Evolutionary conservation across 495 filamentous ascomycete genomes (phyloP), one percentile per base, ranked within the genome.

Genomic region (Talaromyces borbonicus): DNA sequence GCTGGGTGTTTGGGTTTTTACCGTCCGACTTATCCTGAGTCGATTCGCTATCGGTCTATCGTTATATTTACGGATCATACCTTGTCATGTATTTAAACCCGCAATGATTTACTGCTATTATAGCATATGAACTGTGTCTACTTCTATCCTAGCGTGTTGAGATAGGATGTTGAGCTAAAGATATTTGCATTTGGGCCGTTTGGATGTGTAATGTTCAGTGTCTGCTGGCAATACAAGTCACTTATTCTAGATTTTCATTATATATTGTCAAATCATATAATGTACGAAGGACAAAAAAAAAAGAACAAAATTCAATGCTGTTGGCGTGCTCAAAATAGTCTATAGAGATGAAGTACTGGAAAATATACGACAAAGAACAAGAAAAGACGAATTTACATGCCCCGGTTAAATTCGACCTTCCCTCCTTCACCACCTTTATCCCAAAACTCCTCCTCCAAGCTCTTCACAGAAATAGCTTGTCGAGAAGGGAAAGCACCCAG

Each of bases 401-500:
- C 90, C 47, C 90, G 73, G 58, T 96, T 95, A 57, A 96, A 96
- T 56, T 85, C 86, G 7, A 96, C 85, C 74, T 83, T 68, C 0
- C 81, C 87, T 15, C 69, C 73, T 37, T 79, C 66, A 0, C 87
- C 88, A n/a, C 84, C 86, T 39, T 73, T 72, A 0, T 75, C 79
- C 66, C 78, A 79, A 59, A 98, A 95, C 66, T 95, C 81, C 52
- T 80, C 65, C 71, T 96, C 92, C 33, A 98, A 58, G 14, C 65
- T 78, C 7, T 70, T 67, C 0, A 84, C 87, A 46, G 68, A 74
- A 16, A 94, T 83, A 41, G 72, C 73, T 71, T 98, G 89, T 46
- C 87, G 69, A 69, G 94, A 86, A 8, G 92, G 92, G 68, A 97
- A 98, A 6, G 84, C 92, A 8, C 79, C 92, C 33, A 98, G 67